Evolutionary conservation across 2,329 filamentous ascomycete species (phyloP).

Genomic region (Cercospora sojina): DNA sequence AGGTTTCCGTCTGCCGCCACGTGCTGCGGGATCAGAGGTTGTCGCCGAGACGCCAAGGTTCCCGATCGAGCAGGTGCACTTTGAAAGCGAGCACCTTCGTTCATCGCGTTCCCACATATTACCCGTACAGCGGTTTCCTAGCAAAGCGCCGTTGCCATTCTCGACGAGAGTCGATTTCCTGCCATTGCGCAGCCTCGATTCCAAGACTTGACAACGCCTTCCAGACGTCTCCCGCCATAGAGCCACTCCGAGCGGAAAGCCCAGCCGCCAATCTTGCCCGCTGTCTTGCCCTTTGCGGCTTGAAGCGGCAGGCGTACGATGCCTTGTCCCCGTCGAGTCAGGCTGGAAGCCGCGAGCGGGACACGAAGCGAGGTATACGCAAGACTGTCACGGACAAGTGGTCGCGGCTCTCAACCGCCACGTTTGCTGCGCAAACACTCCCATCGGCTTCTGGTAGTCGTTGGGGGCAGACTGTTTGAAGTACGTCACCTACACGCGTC

Average conservation of each 20-base stretch:
- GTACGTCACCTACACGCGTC: constrained; percentile 4
- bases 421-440: neutral
- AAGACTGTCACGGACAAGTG: neutral
- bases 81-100: neutral
- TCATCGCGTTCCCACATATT: neutral
- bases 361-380: neutral
- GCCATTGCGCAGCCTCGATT: neutral
- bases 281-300: neutral
- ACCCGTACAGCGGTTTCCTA: neutral
- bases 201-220: neutral
- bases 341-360: neutral
- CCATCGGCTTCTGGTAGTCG: neutral
- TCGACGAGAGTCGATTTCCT: neutral
- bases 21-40: neutral
- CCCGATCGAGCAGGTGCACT: neutral
- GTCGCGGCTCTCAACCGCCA: neutral
- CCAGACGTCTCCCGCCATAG: neutral
- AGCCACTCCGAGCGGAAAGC: neutral
- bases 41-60: neutral
- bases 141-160: neutral
- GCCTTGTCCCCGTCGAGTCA: neutral
- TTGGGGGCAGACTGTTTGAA: neutral
- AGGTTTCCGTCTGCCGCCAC: neutral
- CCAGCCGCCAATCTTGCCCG: neutral
- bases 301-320: neutral